Conservation (phyloP, 305 asterid species). For the Fraxinus platypoda region DNA sequence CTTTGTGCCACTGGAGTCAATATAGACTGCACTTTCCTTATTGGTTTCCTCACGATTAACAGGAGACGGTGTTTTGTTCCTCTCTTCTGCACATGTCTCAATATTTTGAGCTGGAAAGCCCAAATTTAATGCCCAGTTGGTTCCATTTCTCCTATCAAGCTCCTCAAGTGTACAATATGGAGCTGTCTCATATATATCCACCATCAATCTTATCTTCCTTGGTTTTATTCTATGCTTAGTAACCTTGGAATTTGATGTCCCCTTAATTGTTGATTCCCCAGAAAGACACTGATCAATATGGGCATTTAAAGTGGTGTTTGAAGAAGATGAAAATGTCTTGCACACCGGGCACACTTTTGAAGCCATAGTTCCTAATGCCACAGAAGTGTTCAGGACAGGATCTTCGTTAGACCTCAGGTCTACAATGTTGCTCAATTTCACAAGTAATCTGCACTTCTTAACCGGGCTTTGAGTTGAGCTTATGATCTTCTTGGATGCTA, state of each 20-base stretch:
- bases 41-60: conserved; percentile 37
- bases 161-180: conserved; percentile 75
- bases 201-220: conserved; percentile 67
- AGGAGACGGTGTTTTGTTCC: conserved; percentile 23
- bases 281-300: conserved; percentile 96
- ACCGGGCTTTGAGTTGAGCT: conserved; percentile 30
- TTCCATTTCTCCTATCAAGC: conserved; percentile 89
- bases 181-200: conserved; percentile 73
- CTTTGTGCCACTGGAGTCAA: conserved; percentile 79
- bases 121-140: conserved; percentile 63
- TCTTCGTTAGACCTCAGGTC: conserved; percentile 44
- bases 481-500: conserved; percentile 34
- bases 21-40: conserved; percentile 63
- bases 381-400: conserved; percentile 32
- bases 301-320: conserved; percentile 95
- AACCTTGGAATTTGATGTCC: conserved; percentile 44
- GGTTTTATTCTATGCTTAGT: conserved; percentile 73
- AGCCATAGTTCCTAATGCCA: conserved; percentile 67
- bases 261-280: conserved; percentile 51
- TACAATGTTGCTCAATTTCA: conserved; percentile 39
- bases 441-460: conserved; percentile 64
- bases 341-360: conserved; percentile 96
- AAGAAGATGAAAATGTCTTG: conserved; percentile 82
- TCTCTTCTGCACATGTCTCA: conserved; percentile 37
- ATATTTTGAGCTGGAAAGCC: conserved; percentile 41